These are phyloP conservation scores for Eremothecium cymbalariae DNA, from an alignment of 1,139 yeast species.

Conservation along the genomic window DNA sequence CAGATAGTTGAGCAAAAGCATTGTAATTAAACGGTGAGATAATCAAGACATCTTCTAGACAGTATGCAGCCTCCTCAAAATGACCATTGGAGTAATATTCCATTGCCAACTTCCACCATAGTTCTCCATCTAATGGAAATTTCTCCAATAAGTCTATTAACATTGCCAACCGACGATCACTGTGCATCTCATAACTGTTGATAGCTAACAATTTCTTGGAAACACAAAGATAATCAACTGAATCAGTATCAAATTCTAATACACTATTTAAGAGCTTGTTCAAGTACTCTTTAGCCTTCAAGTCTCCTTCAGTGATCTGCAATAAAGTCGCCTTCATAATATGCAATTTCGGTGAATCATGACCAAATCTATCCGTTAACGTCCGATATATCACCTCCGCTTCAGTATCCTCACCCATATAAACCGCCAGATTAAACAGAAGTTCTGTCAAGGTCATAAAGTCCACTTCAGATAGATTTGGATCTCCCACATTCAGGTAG, in stretches of 20 bases:
- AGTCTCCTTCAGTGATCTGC: constrained; percentile 25
- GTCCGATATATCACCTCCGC: constrained; percentile 61
- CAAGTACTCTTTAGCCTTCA: constrained; percentile 25
- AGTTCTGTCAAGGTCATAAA: constrained; percentile 58
- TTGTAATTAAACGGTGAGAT: constrained; percentile 67
- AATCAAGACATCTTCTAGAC: constrained; percentile 61
- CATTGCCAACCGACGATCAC: constrained; percentile 15
- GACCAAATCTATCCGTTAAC: constrained; percentile 57
- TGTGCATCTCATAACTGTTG: constrained; percentile 11
- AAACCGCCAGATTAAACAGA: constrained; percentile 58
- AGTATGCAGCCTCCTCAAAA: constrained; percentile 56
- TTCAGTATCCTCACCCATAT: constrained; percentile 59
- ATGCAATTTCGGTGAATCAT: constrained; percentile 30
- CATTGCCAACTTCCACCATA: constrained; percentile 71
- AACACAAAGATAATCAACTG: constrained; percentile 23
- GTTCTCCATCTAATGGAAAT: constrained; percentile 60
- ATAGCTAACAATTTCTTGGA: constrained; percentile 25
- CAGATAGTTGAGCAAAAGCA: constrained; percentile 38
- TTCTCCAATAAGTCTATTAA: constrained; percentile 23
- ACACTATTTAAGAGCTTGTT: constrained; percentile 22
- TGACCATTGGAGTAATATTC: constrained; percentile 54
- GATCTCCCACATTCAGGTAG: constrained; percentile 20
- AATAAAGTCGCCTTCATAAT: constrained; percentile 27
- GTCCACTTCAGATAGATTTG: constrained; percentile 39
- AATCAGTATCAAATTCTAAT: constrained; percentile 29